Conservation (phyloP, 2,329 filamentous ascomycete species). For the Cladosporium sphaerospermum region DNA sequence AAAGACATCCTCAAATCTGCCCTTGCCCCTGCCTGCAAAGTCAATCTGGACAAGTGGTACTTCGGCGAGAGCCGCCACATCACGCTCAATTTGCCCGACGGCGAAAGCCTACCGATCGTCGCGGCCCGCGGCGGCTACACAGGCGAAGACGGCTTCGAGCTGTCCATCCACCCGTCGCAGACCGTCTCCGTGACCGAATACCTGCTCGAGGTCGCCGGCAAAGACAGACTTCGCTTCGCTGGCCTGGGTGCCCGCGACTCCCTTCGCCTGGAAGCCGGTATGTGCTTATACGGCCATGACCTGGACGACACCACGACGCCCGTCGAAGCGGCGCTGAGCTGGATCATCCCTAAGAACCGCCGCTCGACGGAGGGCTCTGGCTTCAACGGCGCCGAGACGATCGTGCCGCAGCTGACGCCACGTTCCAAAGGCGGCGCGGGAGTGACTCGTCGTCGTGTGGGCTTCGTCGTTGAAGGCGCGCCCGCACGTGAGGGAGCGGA, state of each 20-base stretch:
- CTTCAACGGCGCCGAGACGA: constrained; percentile 79
- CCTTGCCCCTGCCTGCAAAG: constrained; percentile 47
- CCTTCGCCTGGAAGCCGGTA: constrained; percentile 87
- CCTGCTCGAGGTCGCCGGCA: constrained; percentile 54
- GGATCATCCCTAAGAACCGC: constrained; percentile 80
- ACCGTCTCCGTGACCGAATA: constrained; percentile 62
- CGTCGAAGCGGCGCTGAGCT: constrained; percentile 60
- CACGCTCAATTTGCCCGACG: constrained; percentile 56
- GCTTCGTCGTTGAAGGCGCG: constrained; percentile 74
- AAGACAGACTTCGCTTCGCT: constrained; percentile 67
- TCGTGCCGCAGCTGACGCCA: constrained; percentile 69
- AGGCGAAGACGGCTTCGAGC: constrained; percentile 96
- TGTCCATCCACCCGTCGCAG: constrained; percentile 68
- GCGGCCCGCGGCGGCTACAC: constrained; percentile 92
- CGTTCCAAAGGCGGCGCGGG: constrained; percentile 66
- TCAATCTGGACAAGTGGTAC: constrained; percentile 59
- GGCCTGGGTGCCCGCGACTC: constrained; percentile 89
- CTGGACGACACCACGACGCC: constrained; percentile 72
- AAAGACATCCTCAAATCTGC: constrained; percentile 61
- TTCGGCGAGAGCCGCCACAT: constrained; percentile 72
- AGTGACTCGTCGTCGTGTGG: constrained; percentile 67
- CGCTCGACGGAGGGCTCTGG: constrained; percentile 52
- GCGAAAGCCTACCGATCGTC: constrained; percentile 52
- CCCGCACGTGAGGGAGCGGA: constrained; percentile 85
- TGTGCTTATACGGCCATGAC: constrained; percentile 99